These are phyloP conservation scores for Coccomyxa subellipsoidea DNA, from an alignment of 163 green algal genomes.

Conservation along the genomic window DNA sequence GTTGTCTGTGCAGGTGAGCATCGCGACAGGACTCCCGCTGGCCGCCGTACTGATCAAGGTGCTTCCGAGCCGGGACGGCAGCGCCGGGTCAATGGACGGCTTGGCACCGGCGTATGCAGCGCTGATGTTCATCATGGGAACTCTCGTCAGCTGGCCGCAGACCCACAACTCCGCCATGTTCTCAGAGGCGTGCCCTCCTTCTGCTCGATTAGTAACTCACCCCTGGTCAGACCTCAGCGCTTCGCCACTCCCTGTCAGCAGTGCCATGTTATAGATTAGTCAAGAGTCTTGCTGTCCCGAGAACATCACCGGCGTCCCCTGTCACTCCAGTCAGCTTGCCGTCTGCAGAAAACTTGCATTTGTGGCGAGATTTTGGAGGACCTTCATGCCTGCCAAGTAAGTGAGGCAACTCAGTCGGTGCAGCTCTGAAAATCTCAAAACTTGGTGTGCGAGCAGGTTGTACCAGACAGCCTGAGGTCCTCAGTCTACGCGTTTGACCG, in stretches of 20 bases:
- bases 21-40: background rate
- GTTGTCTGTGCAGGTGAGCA: conserved; percentile 2
- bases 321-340: too few relatives aligned
- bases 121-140: conserved; percentile 1
- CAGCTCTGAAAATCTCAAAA: too few relatives aligned
- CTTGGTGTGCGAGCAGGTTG: too few relatives aligned
- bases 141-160: conserved; percentile 5
- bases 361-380: too few relatives aligned
- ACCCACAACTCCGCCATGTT: conserved; percentile 5
- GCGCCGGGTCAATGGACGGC: background rate
- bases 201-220: background rate
- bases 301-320: too few relatives aligned
- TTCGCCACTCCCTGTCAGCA: too few relatives aligned
- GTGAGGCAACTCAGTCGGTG: too few relatives aligned
- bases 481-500: conserved; percentile 83
- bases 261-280: too few relatives aligned
- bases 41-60: background rate
- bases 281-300: too few relatives aligned
- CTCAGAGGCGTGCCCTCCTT: background rate
- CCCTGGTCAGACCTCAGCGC: too few relatives aligned
- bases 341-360: too few relatives aligned
- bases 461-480: conserved; percentile 65
- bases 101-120: background rate
- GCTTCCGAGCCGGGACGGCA: background rate
- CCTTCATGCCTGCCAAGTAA: too few relatives aligned